These are phyloP conservation scores for Colletotrichum lentis DNA, from an alignment of 2,329 filamentous ascomycete species.

Conservation along the genomic window DNA sequence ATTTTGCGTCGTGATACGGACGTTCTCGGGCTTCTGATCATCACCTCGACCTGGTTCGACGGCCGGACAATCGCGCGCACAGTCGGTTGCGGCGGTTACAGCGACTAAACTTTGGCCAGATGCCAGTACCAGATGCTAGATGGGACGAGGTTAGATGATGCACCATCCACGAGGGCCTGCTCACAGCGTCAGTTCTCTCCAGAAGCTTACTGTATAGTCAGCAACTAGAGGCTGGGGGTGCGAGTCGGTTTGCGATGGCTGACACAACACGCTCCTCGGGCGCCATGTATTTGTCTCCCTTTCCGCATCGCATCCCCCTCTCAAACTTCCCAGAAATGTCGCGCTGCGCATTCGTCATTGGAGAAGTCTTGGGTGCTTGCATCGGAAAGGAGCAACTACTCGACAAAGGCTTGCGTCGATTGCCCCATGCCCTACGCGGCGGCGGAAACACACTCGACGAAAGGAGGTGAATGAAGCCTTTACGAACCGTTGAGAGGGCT, in stretches of 20 bases:
- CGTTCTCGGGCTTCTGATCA: not conserved
- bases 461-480: not conserved
- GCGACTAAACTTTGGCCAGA: not conserved
- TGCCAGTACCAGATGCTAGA: not conserved
- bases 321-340: not conserved
- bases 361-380: not conserved
- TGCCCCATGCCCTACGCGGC: no score
- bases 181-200: not conserved
- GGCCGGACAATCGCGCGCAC: not conserved
- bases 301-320: not conserved
- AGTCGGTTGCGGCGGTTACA: not conserved
- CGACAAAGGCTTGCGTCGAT: not conserved
- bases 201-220: not conserved
- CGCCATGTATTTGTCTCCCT: conserved; percentile 10
- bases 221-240: not conserved
- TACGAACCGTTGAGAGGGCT: not conserved
- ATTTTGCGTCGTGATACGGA: not conserved
- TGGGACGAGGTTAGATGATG: not conserved
- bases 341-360: not conserved
- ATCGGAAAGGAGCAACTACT: not conserved
- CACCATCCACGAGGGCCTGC: not conserved
- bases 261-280: not conserved
- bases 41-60: not conserved
- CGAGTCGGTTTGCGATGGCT: not conserved
- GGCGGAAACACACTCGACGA: not conserved